Base-by-base conservation (phyloP, 2,329 filamentous ascomycete species). In the Trichoderma polysporum region DNA sequence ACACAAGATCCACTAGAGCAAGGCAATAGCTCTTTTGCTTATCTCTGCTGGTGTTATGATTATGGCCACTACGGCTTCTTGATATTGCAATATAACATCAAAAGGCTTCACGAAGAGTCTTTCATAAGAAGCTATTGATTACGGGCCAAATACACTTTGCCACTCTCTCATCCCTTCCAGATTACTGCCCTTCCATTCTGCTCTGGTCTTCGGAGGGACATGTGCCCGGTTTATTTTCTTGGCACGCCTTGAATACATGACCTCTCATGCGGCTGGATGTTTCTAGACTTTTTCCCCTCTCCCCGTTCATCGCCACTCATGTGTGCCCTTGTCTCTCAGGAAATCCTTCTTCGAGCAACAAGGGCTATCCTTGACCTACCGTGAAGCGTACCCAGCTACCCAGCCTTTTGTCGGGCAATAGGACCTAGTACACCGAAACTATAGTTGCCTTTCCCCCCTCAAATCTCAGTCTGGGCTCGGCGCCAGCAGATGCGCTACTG, bases 351-450 rank as follows among this genome's bases (percentile, higher is more conserved):
- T 17, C 19, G 8, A 13, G 25, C 17, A 12, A 45, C 49, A 29
- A 63, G 60, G 60, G 60, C 12, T 15, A 63, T 54, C 60, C 60
- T 53, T 45, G 60, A n/a, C 31, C n/a, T n/a, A 8, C 33, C 35
- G 17, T 22, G 50, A 53, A 27, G 29, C 25, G 9, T 19, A 33
- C 49, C 13, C 53, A 57, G 54, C 54, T n/a, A n/a, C n/a, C n/a
- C n/a, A n/a, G n/a, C n/a, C 22, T 45, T 47, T 50, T 33, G 17
- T 19, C n/a, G 7, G 58, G 19, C 58, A 19, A 52, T 19, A 45
- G 22, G 41, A 45, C n/a, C 12, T 45, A n/a, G n/a, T 45, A 45
- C 41, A 8, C 22, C 41, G 41, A 45, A 45, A 45, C 41, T 45
- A 45, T 45, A 12, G 41, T 10, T 22, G n/a, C 12, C 57, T 29